Evolutionary conservation across 495 filamentous ascomycete genomes (phyloP).

Genomic region (Cenococcum geophilum): DNA sequence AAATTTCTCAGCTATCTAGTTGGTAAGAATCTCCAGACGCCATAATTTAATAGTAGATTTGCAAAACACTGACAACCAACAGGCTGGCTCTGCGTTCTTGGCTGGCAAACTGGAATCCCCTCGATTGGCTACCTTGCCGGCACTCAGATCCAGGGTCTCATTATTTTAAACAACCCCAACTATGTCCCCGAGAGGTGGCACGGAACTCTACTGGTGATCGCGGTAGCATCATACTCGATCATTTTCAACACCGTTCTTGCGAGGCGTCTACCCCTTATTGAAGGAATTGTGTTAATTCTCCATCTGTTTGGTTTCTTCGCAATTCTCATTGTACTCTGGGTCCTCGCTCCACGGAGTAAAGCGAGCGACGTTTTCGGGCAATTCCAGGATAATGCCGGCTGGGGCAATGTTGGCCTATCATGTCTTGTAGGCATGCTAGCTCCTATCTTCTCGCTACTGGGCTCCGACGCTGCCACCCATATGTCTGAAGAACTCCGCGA

Average conservation of each 20-base stretch:
- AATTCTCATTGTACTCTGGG: slow-evolving; percentile 34
- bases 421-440: slow-evolving; percentile 32
- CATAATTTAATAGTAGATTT: neutral
- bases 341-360: slow-evolving; percentile 24
- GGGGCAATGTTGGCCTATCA: slow-evolving; percentile 33
- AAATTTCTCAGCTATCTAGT: slow-evolving; percentile 47
- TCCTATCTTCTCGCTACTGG: slow-evolving; percentile 26
- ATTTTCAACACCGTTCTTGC: slow-evolving; percentile 36
- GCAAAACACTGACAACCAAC: slow-evolving; percentile 4
- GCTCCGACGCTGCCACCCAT: slow-evolving; percentile 34
- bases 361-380: slow-evolving; percentile 28
- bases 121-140: slow-evolving; percentile 39
- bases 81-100: slow-evolving; percentile 39
- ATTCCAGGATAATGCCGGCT: slow-evolving; percentile 35
- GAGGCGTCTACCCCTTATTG: slow-evolving; percentile 31
- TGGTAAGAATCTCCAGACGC: slow-evolving; percentile 30
- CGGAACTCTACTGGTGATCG: slow-evolving; percentile 30
- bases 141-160: slow-evolving; percentile 43
- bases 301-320: slow-evolving; percentile 37
- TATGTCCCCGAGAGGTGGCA: slow-evolving; percentile 33
- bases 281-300: slow-evolving; percentile 33
- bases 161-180: slow-evolving; percentile 36
- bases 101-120: slow-evolving; percentile 38
- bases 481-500: slow-evolving; percentile 35
- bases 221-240: slow-evolving; percentile 26